Percentiles rank a stretch among this genome's conserved stretches.
phyloP scores from a whole-genome alignment of 2,329 filamentous ascomycete species.

The Neofusicoccum ribis region DNA sequence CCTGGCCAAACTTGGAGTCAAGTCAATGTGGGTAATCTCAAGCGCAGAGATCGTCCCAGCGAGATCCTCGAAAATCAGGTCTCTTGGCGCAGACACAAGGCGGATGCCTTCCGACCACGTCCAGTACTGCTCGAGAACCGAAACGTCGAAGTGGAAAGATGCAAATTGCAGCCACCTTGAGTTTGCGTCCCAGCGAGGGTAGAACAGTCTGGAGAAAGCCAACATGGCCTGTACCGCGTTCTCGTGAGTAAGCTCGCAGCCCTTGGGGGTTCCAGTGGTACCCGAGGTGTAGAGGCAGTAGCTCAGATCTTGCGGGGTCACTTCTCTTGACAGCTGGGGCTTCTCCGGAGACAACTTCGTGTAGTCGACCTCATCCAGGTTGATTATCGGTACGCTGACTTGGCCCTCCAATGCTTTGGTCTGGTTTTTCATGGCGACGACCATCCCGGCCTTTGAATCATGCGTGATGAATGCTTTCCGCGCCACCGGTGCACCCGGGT shows the following conservation, averaged over 20 bases:
- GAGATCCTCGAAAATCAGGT: conserved; percentile 83
- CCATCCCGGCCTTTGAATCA: conserved; percentile 67
- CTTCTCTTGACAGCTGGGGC: conserved; percentile 27
- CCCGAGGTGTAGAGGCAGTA: conserved; percentile 89
- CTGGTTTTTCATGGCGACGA: conserved; percentile 60
- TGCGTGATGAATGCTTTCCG: conserved; percentile 76
- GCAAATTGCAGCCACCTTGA: conserved; percentile 93
- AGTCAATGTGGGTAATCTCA: conserved; percentile 83
- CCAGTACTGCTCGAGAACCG: conserved; percentile 92
- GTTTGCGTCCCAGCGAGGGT: conserved; percentile 67
- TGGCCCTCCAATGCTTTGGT: conserved; percentile 38
- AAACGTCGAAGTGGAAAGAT: conserved; percentile 92
- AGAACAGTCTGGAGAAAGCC: conserved; percentile 78
- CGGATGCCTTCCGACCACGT: conserved; percentile 90
- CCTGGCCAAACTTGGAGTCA: conserved; percentile 84
- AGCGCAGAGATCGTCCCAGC: conserved; percentile 69
- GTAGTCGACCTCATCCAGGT: conserved; percentile 45
- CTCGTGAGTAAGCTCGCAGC: conserved; percentile 83
- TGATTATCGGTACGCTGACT: conserved; percentile 43
- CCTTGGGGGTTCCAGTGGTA: conserved; percentile 83
- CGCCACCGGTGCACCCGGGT: conserved; percentile 69
- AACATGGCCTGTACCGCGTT: conserved; percentile 89
- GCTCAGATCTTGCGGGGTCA: conserved; percentile 59
- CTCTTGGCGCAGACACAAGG: conserved; percentile 77
- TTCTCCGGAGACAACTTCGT: conserved; percentile 37